A percentile compares a stretch with the other conserved stretches of the same genome.
Conservation (phyloP, 2,329 filamentous ascomycete genomes). For the Emmonsia crescens region DNA sequence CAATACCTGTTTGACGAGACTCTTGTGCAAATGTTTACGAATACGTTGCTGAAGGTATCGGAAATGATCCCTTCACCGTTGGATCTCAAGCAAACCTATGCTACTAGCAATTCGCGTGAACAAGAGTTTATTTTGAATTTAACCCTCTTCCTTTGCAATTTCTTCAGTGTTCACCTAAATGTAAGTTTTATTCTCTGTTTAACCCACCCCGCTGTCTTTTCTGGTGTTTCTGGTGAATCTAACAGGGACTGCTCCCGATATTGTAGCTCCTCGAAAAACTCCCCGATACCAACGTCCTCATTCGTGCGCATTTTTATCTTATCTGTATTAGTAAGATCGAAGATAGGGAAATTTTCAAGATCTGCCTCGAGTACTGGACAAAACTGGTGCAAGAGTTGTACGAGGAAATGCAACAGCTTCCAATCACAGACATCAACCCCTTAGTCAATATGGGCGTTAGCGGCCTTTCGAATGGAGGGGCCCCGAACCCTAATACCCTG, state of each 20-base stretch:
- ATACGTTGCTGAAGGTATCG: constrained; percentile 83
- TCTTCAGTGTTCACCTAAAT: constrained; percentile 85
- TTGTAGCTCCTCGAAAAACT: constrained; percentile 80
- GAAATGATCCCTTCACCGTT: constrained; percentile 85
- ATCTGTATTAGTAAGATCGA: constrained; percentile 98
- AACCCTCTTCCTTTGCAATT: constrained; percentile 91
- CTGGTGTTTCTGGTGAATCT: not conserved
- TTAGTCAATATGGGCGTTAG: constrained; percentile 66
- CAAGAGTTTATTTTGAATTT: constrained; percentile 98
- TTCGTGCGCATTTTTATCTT: constrained; percentile 94
- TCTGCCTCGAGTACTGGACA: constrained; percentile 97
- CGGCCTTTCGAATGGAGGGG: constrained; percentile 65
- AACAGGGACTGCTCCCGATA: not conserved
- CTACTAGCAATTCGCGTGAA: constrained; percentile 79
- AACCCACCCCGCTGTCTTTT: not conserved
- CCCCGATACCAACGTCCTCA: constrained; percentile 87
- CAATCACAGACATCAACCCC: constrained; percentile 85
- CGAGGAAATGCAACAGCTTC: constrained; percentile 96
- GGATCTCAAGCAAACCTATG: constrained; percentile 84
- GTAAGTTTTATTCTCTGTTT: constrained; percentile 39
- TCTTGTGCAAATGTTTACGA: constrained; percentile 96
- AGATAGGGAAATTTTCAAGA: constrained; percentile 98
- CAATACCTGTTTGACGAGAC: constrained; percentile 80
- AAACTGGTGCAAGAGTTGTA: constrained; percentile 96
- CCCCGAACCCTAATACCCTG: constrained; percentile 72